Base-by-base conservation (phyloP, 2,329 filamentous ascomycete species). In the Mollisiaceae sp. region DNA sequence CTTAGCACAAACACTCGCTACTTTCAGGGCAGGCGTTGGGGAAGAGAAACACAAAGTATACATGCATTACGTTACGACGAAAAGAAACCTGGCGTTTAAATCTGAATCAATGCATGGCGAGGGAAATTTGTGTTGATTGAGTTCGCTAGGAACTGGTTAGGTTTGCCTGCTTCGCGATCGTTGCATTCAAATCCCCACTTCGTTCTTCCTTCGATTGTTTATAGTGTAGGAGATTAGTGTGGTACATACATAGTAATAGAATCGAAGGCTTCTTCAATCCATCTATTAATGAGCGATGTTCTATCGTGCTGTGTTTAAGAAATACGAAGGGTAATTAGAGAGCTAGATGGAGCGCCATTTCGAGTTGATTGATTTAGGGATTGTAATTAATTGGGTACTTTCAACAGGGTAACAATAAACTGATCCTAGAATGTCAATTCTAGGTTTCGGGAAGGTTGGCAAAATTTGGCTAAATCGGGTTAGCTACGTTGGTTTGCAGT, bases 161-260 rank as follows among this genome's bases (percentile, higher is more conserved):
- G 62, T 24, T 50, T 64, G 56, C 57, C 35, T 57, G 39, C 24
- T 54, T 20, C 38, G 9, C 35, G 36, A 24, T 20, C 14, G 57
- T 59, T 63, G 43, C 54, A 32, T 52, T 20, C 58, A 38, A 43
- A 61, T 61, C 58, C 63, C 63, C 59, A 59, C 63, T 65, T 65
- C 56, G 50, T 57, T 61, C 20, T 35, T 54, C 43, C 41, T 27
- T 35, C 58, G 8, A 38, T 52, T 43, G 32, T 45, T 56, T 24
- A 56, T n/a, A 27, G 32, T 55, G 24, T 36, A 64, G 47, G 50
- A 54, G 36, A 35, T 50, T 6, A 24, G 45, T 50, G 45, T 50
- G 45, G 45, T 50, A 50, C 45, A 50, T 50, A 24, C 27, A 6
- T 32, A 32, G 27, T 32, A 32, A 50, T 50, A 50, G 45, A 50